Base-by-base conservation (phyloP, 1,139 yeast genomes). In the Wickerhamomyces sp. region DNA sequence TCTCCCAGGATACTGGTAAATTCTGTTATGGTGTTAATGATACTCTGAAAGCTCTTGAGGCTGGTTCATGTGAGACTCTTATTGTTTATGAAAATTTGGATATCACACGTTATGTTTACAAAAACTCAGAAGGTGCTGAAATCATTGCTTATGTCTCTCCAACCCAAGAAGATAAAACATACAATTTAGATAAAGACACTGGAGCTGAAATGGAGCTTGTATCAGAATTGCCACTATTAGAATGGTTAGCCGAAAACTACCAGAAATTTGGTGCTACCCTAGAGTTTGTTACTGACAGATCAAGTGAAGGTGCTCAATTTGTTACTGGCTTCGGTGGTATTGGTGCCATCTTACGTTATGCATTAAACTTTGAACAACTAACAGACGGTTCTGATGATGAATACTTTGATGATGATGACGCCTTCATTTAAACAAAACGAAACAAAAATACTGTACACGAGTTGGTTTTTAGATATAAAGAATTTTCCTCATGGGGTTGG, bases 251-350 rank as follows among this genome's bases (percentile, higher is more conserved):
- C 35, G 98, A 90, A 68, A 87, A 88, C 67, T 92, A 92, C 70
- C 86, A 83, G 63, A 85, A 76, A 54, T 92, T 76, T 57, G 98
- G 98, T 76, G 96, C 98, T 40, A 81, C 84, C 48, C 76, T 92
- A 55, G 98, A 92, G 68, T 92, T 92, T 57, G 96, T 92, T 53
- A 86, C 97, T 38, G 98, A 92, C 70, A 82, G 87, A 68, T 86
- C 96, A 28, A 83, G 95, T 38, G 98, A 92, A 68, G 98, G 98
- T 71, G 95, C 97, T 34, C 98, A 92, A 71, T 92, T 92, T 65
- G 95, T 85, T 47, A 86, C 82, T 59, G 98, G 98, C 45, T 92
- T 92, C 59, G 98, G 98, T 83, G 98, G 98, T 70, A 78, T 92
- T 53, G 98, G 98, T 64, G 97, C 96, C 44, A 64, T 92, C 58